Base-by-base conservation (phyloP, 108 stramenopile genomes). In the Pseudonitzschia delicatissima region DNA sequence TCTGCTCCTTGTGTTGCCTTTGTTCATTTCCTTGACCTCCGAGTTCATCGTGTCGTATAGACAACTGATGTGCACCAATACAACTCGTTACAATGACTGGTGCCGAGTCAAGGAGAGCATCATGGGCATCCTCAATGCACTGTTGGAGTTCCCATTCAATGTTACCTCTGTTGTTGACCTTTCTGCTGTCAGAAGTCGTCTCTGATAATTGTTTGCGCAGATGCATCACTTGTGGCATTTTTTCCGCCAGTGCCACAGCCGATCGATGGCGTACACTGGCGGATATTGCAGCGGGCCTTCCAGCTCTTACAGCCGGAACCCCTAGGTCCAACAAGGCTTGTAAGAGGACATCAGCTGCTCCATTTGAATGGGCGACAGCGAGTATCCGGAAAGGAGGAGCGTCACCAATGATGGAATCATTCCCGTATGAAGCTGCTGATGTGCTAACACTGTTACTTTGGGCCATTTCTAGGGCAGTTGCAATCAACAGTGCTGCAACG, bases 321-420 rank as follows among this genome's bases (percentile, higher is more conserved):
- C 82, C 82, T 57, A 81, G 59, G 9, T 81, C 51, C 35, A 86
- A 48, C 33, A 89, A 48, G 5, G 85, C 88, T 57, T 82, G 60
- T 17, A 89, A 42, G n/a, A 89, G 31, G 3, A 86, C 85, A 74
- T 89, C 88, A 0, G 88, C 88, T 13, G 88, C 88, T 25, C 85
- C 85, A 39, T 89, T 89, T 26, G 70, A 72, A 44, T 89, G 88
- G 9, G 85, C 68, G 2, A 89, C 88, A 2, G 85, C 88, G 42
- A 89, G 58, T 28, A 89, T 74, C 34, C 84, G 57, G n/a, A n/a
- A n/a, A n/a, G n/a, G n/a, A n/a, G n/a, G n/a, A n/a, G n/a, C n/a
- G n/a, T n/a, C n/a, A n/a, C n/a, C n/a, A n/a, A n/a, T n/a, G n/a
- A n/a, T n/a, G n/a, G n/a, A n/a, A n/a, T n/a, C n/a, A n/a, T n/a